Percentiles rank a stretch among this genome's conserved stretches.
Conservation (phyloP, 495 filamentous ascomycete species). For the Tuber magnatum region DNA sequence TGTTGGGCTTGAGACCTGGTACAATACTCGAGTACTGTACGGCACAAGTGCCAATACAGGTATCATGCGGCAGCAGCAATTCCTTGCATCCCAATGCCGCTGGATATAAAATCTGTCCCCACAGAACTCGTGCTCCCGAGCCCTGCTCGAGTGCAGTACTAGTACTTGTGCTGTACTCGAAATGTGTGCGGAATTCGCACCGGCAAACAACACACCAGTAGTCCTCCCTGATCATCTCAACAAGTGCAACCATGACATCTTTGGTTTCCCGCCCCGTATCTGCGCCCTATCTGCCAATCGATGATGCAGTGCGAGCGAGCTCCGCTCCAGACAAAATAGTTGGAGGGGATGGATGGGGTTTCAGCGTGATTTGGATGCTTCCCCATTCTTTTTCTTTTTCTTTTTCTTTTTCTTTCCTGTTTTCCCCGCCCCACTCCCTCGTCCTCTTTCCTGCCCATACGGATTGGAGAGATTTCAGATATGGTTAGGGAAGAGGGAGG, state of each 20-base stretch:
- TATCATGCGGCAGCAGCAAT: not conserved
- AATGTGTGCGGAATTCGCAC: not conserved
- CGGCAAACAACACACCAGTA: not conserved
- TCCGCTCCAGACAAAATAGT: not conserved
- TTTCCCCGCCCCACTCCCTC: not conserved
- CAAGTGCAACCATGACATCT: not conserved
- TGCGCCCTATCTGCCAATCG: not conserved
- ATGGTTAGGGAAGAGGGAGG: not conserved
- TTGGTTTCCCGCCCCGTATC: not conserved
- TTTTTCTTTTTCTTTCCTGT: too few species aligned
- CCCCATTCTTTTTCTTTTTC: not conserved
- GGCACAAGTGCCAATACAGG: not conserved
- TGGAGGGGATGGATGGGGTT: not conserved
- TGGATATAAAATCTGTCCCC: not conserved
- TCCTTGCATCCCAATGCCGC: not conserved
- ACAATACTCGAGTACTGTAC: too few species aligned
- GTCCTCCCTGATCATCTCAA: not conserved
- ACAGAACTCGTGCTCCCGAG: too few species aligned
- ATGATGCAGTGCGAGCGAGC: not conserved
- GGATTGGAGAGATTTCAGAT: constrained; percentile 1
- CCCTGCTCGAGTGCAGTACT: not conserved
- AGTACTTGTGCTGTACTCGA: not conserved
- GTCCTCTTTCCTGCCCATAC: not conserved
- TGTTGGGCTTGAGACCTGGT: not conserved
- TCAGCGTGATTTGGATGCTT: not conserved